phyloP scores from a whole-genome alignment of 352 stramenopile genomes.

The Globisporangium irregulare region DNA sequence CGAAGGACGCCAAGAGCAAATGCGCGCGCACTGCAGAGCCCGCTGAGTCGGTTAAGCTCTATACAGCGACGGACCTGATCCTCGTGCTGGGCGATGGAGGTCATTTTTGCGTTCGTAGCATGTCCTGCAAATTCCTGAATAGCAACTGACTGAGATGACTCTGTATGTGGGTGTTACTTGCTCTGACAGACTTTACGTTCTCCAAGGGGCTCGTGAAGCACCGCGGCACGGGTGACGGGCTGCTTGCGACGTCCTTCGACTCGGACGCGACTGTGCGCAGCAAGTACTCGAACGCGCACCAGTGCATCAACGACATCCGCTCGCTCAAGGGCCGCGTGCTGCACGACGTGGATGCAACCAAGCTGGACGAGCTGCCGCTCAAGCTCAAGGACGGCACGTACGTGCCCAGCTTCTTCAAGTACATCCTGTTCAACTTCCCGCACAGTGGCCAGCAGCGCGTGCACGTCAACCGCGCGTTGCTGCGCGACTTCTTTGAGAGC shows the following conservation, averaged over 20 bases:
- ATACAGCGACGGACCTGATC: constrained; percentile 50
- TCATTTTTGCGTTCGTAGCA: constrained; percentile 9
- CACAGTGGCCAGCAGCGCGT: constrained; percentile 87
- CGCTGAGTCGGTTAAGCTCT: constrained; percentile 31
- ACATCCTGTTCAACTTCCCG: constrained; percentile 89
- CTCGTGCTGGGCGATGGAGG: constrained; percentile 78
- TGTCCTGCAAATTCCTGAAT: background rate
- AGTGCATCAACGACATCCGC: constrained; percentile 60
- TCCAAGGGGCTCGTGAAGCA: constrained; percentile 65
- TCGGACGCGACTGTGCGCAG: constrained; percentile 52
- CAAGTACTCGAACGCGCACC: constrained; percentile 78
- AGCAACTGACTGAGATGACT: background rate
- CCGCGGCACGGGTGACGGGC: constrained; percentile 43
- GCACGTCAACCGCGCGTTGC: constrained; percentile 79
- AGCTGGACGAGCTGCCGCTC: constrained; percentile 52
- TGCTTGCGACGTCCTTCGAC: constrained; percentile 82
- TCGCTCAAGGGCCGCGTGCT: constrained; percentile 45
- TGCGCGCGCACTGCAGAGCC: constrained; percentile 17
- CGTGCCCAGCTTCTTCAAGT: constrained; percentile 65
- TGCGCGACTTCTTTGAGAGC: constrained; percentile 85
- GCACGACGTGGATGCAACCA: constrained; percentile 82
- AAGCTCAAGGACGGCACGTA: constrained; percentile 20
- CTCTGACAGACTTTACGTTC: constrained; percentile 73
- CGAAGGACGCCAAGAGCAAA: constrained; percentile 20
- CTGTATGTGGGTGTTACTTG: background rate